Evolutionary conservation across 2,329 filamentous ascomycete genomes (phyloP).

Genomic region (Xenosphaeropsis pyriputrescens): DNA sequence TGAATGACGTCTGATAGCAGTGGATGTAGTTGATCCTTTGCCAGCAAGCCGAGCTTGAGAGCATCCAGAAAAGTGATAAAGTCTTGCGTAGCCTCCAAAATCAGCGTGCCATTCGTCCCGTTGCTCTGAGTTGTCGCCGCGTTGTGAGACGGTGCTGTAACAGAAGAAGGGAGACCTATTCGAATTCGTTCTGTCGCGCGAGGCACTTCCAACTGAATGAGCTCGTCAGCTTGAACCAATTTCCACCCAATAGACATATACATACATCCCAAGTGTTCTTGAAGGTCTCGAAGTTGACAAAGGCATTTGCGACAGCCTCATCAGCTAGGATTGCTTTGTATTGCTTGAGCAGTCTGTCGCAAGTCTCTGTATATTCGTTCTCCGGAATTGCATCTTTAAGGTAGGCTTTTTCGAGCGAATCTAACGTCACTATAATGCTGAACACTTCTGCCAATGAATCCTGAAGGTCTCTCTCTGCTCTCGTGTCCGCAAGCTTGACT

Average conservation of each 20-base stretch:
- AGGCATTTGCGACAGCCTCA: conserved; percentile 78
- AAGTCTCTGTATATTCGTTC: conserved; percentile 89
- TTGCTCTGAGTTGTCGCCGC: conserved; percentile 25
- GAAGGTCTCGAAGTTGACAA: conserved; percentile 80
- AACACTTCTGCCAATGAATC: conserved; percentile 96
- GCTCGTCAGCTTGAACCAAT: conserved; percentile 2
- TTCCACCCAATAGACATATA: conserved; percentile 10
- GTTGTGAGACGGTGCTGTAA: conserved; percentile 34
- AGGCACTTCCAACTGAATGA: conserved; percentile 70
- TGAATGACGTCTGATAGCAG: conserved; percentile 92
- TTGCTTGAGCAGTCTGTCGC: conserved; percentile 83
- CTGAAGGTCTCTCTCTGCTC: conserved; percentile 81
- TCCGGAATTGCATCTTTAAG: conserved; percentile 90
- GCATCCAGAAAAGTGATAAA: conserved; percentile 98
- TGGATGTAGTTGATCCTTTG: conserved; percentile 94
- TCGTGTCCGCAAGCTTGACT: conserved; percentile 78
- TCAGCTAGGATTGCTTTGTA: conserved; percentile 91
- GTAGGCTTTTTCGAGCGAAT: conserved; percentile 92
- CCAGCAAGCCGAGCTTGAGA: conserved; percentile 77
- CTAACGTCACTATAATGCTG: conserved; percentile 90
- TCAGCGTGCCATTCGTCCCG: conserved; percentile 43
- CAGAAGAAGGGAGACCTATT: conserved; percentile 81
- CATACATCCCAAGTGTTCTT: conserved; percentile 83
- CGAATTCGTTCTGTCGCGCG: conserved; percentile 85
- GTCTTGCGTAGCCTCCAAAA: conserved; percentile 86